Evolutionary conservation across 169 alveolate species (phyloP), one percentile per base, ranked within the genome.

Genomic region (Cryptosporidium viatorum): DNA sequence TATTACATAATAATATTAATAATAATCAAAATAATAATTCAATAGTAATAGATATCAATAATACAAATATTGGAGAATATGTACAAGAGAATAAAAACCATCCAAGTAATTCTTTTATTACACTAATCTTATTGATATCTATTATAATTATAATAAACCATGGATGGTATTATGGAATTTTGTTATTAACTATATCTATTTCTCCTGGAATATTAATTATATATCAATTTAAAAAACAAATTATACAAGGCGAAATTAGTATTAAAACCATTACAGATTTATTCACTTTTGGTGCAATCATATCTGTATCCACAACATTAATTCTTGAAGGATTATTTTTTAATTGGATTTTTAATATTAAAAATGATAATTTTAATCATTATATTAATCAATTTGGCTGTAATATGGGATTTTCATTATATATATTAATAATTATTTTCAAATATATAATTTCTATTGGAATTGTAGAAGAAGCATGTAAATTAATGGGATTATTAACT

Each of bases 231-330:
- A 39, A 12, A 21, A 37, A 58, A 5, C 21, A 39, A 4, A 55
- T 55, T 4, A 80, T 21, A 43, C 18, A 80, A 1, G 59, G 9
- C 3, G 73, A 65, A 33, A 14, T 80, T 26, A 31, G 55, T 16
- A 41, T 80, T 29, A 29, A 43, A 21, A 60, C 62, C 3, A 41
- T 65, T 9, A n/a, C 68, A 29, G 89, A 80, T 16, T 41, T 80
- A 23, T 62, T 80, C 48, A 16, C 65, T 14, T 59, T 65, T n/a
- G 89, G 89, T 43, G 71, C 80, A 59, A 80, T 73, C 14, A n/a
- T 80, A 4, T 80, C 89, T 4, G 67, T 62, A 21, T n/a, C 39
- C 8, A 23, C 59, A 14, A 48, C 89, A 29, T 37, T 80, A 21
- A 16, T 59, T 21, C n/a, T 80, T 1, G 89, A 80, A 48, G 48